phyloP scores from a whole-genome alignment of 1,139 yeast species.

The Scheffersomyces stambukii region DNA sequence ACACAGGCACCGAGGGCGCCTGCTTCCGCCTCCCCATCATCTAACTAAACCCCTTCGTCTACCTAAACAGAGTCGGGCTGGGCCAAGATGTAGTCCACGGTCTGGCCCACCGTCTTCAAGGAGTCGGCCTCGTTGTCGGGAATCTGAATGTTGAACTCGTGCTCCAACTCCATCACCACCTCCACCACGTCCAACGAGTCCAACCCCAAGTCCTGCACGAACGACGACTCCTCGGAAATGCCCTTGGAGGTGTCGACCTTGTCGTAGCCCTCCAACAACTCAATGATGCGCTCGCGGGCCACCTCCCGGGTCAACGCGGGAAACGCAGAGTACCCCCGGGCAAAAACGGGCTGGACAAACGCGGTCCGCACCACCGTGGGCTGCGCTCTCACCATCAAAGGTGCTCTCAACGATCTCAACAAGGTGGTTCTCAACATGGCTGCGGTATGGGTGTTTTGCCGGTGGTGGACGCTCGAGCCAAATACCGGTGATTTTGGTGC shows the following conservation, averaged over 20 bases:
- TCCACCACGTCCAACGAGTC: constrained; percentile 89
- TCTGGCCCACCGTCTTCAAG: constrained; percentile 79
- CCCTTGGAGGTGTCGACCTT: constrained; percentile 48
- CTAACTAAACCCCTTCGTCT: no score
- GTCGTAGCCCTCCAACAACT: constrained; percentile 76
- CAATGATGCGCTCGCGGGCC: constrained; percentile 71
- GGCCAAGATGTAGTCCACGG: constrained; percentile 67
- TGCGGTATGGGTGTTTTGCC: background rate
- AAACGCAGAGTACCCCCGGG: constrained; percentile 56
- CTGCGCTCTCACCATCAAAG: constrained; percentile 3
- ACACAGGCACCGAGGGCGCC: no score
- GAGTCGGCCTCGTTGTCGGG: constrained; percentile 86
- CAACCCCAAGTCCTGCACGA: constrained; percentile 72
- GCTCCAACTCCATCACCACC: constrained; percentile 85
- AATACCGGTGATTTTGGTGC: no score
- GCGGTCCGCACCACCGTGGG: constrained; percentile 3
- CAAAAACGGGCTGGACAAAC: constrained; percentile 8
- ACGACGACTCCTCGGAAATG: constrained; percentile 57
- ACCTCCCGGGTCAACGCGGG: constrained; percentile 67
- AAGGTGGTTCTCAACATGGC: constrained; percentile 34
- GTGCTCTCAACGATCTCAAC: constrained; percentile 24
- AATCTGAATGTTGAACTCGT: constrained; percentile 72
- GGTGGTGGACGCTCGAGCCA: background rate
- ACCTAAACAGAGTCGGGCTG: constrained; percentile 83
- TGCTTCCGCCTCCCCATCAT: no score